Conservation (phyloP, 306 rosid genomes). For the Castanea mollissima region DNA sequence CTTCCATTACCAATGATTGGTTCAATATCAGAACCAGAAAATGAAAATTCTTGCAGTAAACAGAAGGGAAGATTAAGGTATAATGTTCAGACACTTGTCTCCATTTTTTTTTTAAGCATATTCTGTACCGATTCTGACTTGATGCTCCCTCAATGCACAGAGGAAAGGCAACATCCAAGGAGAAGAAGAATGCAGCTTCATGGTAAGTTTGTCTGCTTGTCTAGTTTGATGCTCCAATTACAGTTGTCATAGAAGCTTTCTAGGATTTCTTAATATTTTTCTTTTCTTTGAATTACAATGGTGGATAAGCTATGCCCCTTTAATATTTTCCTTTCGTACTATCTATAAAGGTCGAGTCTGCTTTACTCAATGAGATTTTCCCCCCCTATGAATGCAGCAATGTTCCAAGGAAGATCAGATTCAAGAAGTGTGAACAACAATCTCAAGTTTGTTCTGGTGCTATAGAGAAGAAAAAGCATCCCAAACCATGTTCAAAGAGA, state of each 20-base stretch:
- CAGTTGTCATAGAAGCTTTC: background rate
- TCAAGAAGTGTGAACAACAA: constrained; percentile 32
- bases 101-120: background rate
- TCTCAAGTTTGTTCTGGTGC: constrained; percentile 17
- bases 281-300: background rate
- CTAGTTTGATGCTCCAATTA: background rate
- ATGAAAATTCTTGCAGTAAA: constrained; percentile 23
- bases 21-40: constrained; percentile 25
- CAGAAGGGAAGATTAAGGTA: constrained; percentile 50
- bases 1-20: constrained; percentile 40
- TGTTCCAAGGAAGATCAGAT: constrained; percentile 30
- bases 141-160: background rate
- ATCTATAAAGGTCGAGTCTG: constrained; percentile 13
- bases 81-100: background rate
- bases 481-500: constrained; percentile 3
- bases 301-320: background rate
- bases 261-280: background rate
- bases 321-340: background rate
- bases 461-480: background rate
- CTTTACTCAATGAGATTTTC: constrained; percentile 22
- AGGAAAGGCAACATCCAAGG: constrained; percentile 1
- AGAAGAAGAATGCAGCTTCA: constrained; percentile 13
- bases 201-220: constrained; percentile 15
- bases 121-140: constrained; percentile 18
- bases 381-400: constrained; percentile 41